Conservation (phyloP, 805 yeast species). For the Candida morakotiae region DNA sequence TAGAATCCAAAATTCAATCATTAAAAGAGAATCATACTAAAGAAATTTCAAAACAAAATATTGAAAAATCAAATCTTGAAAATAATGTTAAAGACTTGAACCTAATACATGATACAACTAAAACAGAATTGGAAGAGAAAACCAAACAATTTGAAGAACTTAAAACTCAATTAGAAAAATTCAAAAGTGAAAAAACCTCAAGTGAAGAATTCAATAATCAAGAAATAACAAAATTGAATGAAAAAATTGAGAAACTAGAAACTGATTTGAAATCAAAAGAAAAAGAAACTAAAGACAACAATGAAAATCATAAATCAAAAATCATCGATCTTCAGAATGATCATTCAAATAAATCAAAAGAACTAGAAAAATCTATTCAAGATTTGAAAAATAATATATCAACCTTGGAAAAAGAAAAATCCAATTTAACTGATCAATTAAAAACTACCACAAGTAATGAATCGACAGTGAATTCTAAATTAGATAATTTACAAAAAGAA, state of each 20-base stretch:
- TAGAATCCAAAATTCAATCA: slow-evolving; percentile 32
- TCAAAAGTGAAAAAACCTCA: neutral
- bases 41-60: slow-evolving; percentile 4
- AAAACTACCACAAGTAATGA: neutral
- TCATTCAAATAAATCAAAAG: neutral
- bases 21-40: slow-evolving; percentile 12
- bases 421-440: neutral
- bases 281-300: neutral
- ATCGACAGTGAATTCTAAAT: slow-evolving; percentile 1
- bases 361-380: neutral
- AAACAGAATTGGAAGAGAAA: neutral
- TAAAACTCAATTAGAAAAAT: slow-evolving; percentile 5
- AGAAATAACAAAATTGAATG: neutral
- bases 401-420: neutral
- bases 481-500: slow-evolving; percentile 3
- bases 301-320: neutral
- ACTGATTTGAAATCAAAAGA: neutral
- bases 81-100: neutral
- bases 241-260: neutral
- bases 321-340: neutral
- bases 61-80: slow-evolving; percentile 3
- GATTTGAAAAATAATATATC: neutral
- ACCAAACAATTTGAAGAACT: neutral
- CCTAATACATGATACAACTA: neutral
- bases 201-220: neutral